Percentiles rank a stretch among this genome's conserved stretches.
phyloP scores from a whole-genome alignment of 2,329 filamentous ascomycete species.

The Microcyclosporella mali region DNA sequence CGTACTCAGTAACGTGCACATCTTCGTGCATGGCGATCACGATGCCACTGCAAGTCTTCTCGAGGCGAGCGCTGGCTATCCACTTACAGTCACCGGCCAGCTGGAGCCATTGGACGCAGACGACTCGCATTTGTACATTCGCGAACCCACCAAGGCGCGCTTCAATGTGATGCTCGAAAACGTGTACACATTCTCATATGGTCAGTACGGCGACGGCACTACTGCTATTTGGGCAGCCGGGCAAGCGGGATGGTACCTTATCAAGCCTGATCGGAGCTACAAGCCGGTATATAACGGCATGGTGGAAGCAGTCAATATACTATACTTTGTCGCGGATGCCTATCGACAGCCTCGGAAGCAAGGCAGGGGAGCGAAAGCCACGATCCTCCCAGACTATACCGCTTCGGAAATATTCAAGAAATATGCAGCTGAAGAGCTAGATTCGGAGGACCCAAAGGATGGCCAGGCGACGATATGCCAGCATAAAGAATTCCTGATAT shows the following conservation, averaged over 20 bases:
- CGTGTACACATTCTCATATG: constrained; percentile 44
- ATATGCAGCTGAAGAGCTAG: constrained; percentile 23
- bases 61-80: constrained; percentile 53
- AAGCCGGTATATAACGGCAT: constrained; percentile 52
- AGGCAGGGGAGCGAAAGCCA: constrained; percentile 32
- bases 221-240: constrained; percentile 62
- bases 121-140: constrained; percentile 23
- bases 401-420: constrained; percentile 36
- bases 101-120: constrained; percentile 48
- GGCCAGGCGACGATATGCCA: constrained; percentile 22
- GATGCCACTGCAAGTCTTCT: constrained; percentile 54
- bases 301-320: constrained; percentile 56
- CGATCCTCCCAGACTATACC: constrained; percentile 25
- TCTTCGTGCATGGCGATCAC: constrained; percentile 32
- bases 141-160: constrained; percentile 15
- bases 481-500: constrained; percentile 39
- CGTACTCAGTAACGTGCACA: constrained; percentile 53
- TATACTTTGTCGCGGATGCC: constrained; percentile 57
- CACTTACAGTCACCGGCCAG: constrained; percentile 56
- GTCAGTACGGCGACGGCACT: constrained; percentile 49
- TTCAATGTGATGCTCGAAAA: constrained; percentile 50
- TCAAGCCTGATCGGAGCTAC: constrained; percentile 56
- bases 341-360: constrained; percentile 38
- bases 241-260: constrained; percentile 61
- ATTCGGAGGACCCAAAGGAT: constrained; percentile 19